These are phyloP conservation scores for Saccharomyces hybrid DNA, from an alignment of 1,139 yeast genomes.

Conservation along the genomic window DNA sequence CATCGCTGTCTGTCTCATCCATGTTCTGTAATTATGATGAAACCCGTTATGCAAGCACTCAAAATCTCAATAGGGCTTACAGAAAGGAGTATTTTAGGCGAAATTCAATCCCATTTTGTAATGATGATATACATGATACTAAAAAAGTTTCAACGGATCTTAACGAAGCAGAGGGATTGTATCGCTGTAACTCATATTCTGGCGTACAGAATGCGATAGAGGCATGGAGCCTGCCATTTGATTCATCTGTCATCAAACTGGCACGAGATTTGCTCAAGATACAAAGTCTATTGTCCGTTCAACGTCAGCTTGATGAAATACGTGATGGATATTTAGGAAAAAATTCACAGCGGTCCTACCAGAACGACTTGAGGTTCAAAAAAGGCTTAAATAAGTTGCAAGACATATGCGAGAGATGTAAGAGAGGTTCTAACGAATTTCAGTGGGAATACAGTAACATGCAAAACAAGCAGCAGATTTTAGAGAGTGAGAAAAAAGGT, in stretches of 20 bases:
- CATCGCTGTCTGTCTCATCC: slow-evolving; percentile 21
- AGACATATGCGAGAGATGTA: not conserved
- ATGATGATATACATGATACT: slow-evolving; percentile 10
- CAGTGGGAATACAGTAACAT: slow-evolving; percentile 3
- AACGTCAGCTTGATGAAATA: slow-evolving; percentile 11
- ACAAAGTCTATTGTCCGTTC: slow-evolving; percentile 1
- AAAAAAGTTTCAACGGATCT: not conserved
- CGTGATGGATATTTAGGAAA: slow-evolving; percentile 20
- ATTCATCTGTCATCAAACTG: slow-evolving; percentile 25
- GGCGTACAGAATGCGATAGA: slow-evolving; percentile 36
- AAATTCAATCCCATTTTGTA: slow-evolving; percentile 18
- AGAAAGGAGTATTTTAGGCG: slow-evolving; percentile 20
- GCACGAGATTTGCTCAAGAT: slow-evolving; percentile 27
- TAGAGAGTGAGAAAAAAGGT: slow-evolving; percentile 29
- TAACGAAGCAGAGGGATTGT: slow-evolving; percentile 3
- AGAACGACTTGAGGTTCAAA: not conserved
- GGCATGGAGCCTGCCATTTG: slow-evolving; percentile 32
- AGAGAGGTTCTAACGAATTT: not conserved
- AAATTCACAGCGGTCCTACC: slow-evolving; percentile 6
- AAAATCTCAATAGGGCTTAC: slow-evolving; percentile 17
- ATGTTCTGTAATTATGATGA: slow-evolving; percentile 27
- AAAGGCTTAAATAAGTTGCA: not conserved
- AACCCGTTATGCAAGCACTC: slow-evolving; percentile 12
- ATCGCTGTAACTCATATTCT: slow-evolving; percentile 39
- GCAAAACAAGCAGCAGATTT: slow-evolving; percentile 33